Evolutionary conservation across 306 rosid genomes (phyloP).

Genomic region (Pterocarpus macrocarpus): DNA sequence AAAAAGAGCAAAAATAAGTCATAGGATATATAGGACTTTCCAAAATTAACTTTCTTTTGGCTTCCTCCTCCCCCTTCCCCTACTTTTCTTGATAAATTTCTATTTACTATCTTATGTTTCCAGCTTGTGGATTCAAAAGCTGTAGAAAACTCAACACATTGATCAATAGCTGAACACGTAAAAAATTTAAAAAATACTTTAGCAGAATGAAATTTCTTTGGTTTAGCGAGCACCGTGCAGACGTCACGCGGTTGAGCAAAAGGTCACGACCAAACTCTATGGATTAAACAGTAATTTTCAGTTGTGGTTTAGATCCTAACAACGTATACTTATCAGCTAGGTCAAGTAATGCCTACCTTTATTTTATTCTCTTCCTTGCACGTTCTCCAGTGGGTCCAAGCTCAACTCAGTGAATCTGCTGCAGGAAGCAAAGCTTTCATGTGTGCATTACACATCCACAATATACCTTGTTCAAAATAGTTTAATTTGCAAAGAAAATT

Average conservation of each 20-base stretch:
- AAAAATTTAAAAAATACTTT: background rate
- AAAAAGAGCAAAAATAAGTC: conserved; percentile 30
- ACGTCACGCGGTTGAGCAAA: conserved; percentile 34
- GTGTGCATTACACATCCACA: conserved; percentile 7
- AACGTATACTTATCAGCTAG: too few relatives aligned
- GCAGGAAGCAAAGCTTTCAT: conserved; percentile 49
- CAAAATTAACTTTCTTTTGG: background rate
- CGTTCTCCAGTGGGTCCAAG: conserved; percentile 47
- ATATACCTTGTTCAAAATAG: conserved; percentile 33
- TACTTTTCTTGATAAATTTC: background rate
- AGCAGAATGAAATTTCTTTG: too few relatives aligned
- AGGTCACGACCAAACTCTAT: background rate
- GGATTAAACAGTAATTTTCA: conserved; percentile 20
- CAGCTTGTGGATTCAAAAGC: background rate
- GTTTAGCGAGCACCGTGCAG: background rate
- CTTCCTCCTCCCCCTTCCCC: too few relatives aligned
- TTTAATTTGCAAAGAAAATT: conserved; percentile 39
- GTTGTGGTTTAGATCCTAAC: conserved; percentile 28
- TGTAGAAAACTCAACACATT: conserved; percentile 21
- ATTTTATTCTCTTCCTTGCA: too few relatives aligned
- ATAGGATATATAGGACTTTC: conserved; percentile 30
- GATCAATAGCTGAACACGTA: background rate
- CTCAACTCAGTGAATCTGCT: conserved; percentile 46
- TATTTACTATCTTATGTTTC: background rate
- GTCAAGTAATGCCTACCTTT: too few relatives aligned